These are phyloP conservation scores for Exsudoporus floridanus DNA, from an alignment of 1,284 basidiomycete genomes.

Conservation along the genomic window DNA sequence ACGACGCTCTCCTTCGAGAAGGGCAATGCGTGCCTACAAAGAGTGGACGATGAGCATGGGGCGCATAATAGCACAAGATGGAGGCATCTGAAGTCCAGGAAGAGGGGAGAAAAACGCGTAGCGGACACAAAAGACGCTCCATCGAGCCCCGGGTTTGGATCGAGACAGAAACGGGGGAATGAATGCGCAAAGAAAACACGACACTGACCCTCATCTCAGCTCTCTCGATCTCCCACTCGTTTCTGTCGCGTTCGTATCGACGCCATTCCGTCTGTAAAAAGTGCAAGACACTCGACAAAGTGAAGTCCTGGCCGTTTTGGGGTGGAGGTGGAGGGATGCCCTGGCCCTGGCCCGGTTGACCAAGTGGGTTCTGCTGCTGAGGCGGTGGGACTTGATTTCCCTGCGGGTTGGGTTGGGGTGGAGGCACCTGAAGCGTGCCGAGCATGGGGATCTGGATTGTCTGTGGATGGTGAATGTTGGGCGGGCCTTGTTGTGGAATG, in stretches of 20 bases:
- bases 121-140: not conserved
- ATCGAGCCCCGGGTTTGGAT: not conserved
- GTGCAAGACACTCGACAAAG: slow-evolving; percentile 92
- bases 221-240: slow-evolving; percentile 99
- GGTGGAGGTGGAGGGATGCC: slow-evolving; percentile 70
- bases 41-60: slow-evolving; percentile 23
- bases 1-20: slow-evolving; percentile 93
- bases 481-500: slow-evolving; percentile 17
- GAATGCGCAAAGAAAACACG: slow-evolving; percentile 16
- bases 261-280: slow-evolving; percentile 99
- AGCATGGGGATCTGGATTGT: slow-evolving; percentile 65
- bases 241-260: slow-evolving; percentile 93
- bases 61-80: slow-evolving; percentile 3
- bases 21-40: slow-evolving; percentile 87
- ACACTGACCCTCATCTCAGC: slow-evolving; percentile 95
- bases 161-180: not conserved
- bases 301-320: slow-evolving; percentile 84
- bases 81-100: not conserved
- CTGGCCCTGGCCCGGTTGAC: slow-evolving; percentile 54
- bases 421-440: slow-evolving; percentile 62
- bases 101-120: not conserved
- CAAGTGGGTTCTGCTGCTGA: slow-evolving; percentile 52
- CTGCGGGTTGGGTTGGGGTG: slow-evolving; percentile 46
- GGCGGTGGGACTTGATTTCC: slow-evolving; percentile 36
- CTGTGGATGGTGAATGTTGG: slow-evolving; percentile 39